Conservation (phyloP, 768 basidiomycete species). For the Amanita subjunquillea region DNA sequence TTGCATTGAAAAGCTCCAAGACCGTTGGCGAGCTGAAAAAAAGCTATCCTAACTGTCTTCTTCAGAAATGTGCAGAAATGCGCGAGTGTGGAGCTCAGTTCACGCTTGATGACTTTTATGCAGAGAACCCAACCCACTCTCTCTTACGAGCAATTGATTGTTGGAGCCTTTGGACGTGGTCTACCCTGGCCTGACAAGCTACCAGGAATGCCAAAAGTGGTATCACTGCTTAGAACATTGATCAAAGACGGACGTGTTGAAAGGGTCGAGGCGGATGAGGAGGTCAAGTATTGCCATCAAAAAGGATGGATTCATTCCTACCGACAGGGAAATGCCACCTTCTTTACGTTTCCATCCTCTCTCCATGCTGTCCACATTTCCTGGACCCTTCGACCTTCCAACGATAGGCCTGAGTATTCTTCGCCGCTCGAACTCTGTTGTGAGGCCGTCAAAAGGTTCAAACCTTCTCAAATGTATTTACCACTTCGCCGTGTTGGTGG, state of each 20-base stretch:
- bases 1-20: no score
- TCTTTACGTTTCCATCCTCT: not conserved
- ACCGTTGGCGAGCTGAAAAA: no score
- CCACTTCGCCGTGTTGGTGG: not conserved
- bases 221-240: not conserved
- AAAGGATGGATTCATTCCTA: not conserved
- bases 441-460: not conserved
- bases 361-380: not conserved
- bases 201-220: not conserved
- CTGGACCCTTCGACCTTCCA: not conserved
- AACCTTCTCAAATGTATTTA: not conserved
- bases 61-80: not conserved
- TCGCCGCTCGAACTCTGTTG: not conserved
- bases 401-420: not conserved
- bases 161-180: not conserved
- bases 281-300: not conserved
- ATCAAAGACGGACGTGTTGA: not conserved
- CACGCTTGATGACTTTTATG: not conserved
- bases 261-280: not conserved
- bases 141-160: not conserved
- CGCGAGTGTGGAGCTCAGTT: not conserved
- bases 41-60: not conserved
- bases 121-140: not conserved
- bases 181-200: not conserved
- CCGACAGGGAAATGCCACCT: not conserved